A percentile compares a stretch with the other conserved stretches of the same genome.
These are phyloP conservation scores for Schrenkiella parvula DNA, from an alignment of 345 rosid species.

Conservation along the genomic window DNA sequence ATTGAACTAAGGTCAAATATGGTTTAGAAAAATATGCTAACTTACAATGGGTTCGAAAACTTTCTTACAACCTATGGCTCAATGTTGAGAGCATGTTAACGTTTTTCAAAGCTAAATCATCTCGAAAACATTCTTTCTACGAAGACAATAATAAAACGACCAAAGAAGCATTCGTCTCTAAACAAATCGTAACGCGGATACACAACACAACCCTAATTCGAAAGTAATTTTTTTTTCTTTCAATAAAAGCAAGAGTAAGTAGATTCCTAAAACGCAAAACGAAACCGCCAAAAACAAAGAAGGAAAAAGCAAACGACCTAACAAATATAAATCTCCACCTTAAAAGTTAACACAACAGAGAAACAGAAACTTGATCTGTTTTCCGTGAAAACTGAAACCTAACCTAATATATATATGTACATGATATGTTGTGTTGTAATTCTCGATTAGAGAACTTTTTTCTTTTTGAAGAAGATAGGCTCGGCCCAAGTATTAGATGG, in stretches of 20 bases:
- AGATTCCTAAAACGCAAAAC: neutral
- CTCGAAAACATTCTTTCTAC: neutral
- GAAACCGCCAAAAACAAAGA: neutral
- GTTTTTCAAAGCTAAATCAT: neutral
- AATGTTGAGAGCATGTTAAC: neutral
- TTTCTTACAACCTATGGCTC: neutral
- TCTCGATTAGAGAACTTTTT: no score
- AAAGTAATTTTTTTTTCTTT: neutral
- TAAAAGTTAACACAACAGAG: neutral
- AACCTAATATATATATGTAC: neutral
- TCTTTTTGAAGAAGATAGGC: no score
- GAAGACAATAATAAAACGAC: neutral
- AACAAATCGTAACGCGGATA: neutral
- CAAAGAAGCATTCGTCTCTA: neutral
- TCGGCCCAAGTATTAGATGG: no score
- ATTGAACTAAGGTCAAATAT: no score
- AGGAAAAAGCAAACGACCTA: neutral
- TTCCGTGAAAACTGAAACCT: neutral
- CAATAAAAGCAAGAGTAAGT: slow-evolving; percentile 1
- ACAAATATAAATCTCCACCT: neutral
- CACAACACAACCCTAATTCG: slow-evolving; percentile 11
- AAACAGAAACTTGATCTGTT: neutral
- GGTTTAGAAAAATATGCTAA: neutral
- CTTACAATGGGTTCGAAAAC: neutral
- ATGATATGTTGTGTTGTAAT: no score